Evolutionary conservation across 176 grass and related monocot species (phyloP).

Genomic region (Urochloa ruziziensis): DNA sequence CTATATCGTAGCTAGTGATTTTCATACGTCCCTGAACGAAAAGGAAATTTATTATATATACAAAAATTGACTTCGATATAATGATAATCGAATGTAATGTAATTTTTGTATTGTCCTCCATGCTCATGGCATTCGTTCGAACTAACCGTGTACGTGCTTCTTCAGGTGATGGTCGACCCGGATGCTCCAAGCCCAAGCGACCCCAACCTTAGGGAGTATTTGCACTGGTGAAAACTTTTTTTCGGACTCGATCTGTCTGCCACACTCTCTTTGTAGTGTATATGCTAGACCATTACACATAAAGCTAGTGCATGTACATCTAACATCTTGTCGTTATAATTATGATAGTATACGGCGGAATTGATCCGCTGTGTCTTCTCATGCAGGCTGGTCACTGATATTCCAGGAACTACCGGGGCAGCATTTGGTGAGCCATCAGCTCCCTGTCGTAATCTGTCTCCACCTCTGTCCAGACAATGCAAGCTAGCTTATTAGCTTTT

Average conservation of each 20-base stretch:
- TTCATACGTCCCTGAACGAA: no score
- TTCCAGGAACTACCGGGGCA: constrained; percentile 60
- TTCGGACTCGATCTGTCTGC: no score
- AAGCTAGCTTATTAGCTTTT: neutral
- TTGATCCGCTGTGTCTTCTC: constrained; percentile 8
- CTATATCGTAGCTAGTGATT: neutral
- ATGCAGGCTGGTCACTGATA: constrained; percentile 69
- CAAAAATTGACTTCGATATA: no score
- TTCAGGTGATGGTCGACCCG: constrained; percentile 75
- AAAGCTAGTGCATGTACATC: neutral
- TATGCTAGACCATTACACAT: neutral
- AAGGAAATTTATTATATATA: no score
- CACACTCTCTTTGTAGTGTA: neutral
- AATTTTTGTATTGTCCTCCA: no score
- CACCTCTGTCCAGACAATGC: neutral
- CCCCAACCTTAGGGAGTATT: constrained; percentile 53
- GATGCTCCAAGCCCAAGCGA: constrained; percentile 86
- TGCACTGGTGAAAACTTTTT: constrained; percentile 61
- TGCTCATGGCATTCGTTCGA: no score
- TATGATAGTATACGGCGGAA: neutral
- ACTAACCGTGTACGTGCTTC: no score
- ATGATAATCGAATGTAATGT: no score
- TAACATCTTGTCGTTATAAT: neutral
- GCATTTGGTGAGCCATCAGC: constrained; percentile 40
- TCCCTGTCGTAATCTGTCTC: neutral